Evolutionary conservation across 768 basidiomycete species (phyloP).

Genomic region (Rhizopogon roseolus): DNA sequence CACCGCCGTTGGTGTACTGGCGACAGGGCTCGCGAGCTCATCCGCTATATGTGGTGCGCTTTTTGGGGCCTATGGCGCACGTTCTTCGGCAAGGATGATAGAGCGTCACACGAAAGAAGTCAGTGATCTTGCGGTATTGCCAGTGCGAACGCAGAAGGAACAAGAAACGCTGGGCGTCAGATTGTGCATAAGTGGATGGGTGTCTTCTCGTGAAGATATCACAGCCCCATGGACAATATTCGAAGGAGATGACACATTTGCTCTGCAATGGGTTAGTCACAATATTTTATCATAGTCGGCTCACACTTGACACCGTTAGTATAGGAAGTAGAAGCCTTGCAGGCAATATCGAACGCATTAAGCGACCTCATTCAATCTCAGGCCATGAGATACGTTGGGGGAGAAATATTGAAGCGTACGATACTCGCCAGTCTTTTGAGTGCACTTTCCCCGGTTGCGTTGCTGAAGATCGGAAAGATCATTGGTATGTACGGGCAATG

Average conservation of each 20-base stretch:
- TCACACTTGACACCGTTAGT: neutral
- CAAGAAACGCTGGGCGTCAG: conserved; percentile 45
- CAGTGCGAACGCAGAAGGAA: conserved; percentile 31
- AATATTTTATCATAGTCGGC: neutral
- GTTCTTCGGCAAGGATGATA: conserved; percentile 43
- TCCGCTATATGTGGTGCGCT: conserved; percentile 53
- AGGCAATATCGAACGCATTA: conserved; percentile 45
- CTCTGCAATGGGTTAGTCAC: conserved; percentile 49
- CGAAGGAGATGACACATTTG: conserved; percentile 45
- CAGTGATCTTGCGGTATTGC: conserved; percentile 47
- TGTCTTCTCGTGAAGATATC: conserved; percentile 39
- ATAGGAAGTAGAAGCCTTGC: conserved; percentile 52
- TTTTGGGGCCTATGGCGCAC: conserved; percentile 54
- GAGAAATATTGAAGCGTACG: conserved; percentile 45
- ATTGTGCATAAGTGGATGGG: conserved; percentile 55
- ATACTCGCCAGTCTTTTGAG: conserved; percentile 44
- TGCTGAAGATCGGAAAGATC: conserved; percentile 48
- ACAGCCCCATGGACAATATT: conserved; percentile 50
- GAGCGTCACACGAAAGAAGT: conserved; percentile 47
- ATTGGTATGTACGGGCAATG: conserved; percentile 34
- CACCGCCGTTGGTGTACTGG: conserved; percentile 44
- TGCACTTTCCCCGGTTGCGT: conserved; percentile 46
- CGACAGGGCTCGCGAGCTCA: conserved; percentile 50
- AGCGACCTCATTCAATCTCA: conserved; percentile 38
- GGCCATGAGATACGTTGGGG: conserved; percentile 46